These are phyloP conservation scores for Neurospora sp. DNA, from an alignment of 495 filamentous ascomycete species.

Conservation along the genomic window DNA sequence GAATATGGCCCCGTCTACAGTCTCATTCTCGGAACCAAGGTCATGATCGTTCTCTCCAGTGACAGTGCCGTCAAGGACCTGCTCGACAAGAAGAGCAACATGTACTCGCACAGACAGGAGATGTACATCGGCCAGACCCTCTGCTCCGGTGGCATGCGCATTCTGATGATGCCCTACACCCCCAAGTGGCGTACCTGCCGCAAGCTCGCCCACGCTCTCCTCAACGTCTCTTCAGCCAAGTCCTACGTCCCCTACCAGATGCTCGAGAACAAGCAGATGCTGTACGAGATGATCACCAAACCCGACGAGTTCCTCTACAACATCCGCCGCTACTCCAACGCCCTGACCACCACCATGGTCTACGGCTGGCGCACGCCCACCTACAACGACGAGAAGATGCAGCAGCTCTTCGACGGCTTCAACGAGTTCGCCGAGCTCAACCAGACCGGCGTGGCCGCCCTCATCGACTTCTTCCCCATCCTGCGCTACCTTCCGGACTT, in stretches of 20 bases:
- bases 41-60: slow-evolving; percentile 23
- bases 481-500: slow-evolving; percentile 32
- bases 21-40: slow-evolving; percentile 31
- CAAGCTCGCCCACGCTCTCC: slow-evolving; percentile 33
- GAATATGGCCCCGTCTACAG: slow-evolving; percentile 31
- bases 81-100: slow-evolving; percentile 25
- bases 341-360: slow-evolving; percentile 46
- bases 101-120: slow-evolving; percentile 29
- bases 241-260: slow-evolving; percentile 43
- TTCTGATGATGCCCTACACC: slow-evolving; percentile 30
- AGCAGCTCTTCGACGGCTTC: slow-evolving; percentile 45
- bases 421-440: slow-evolving; percentile 38
- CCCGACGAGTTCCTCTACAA: slow-evolving; percentile 35
- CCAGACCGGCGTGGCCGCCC: slow-evolving; percentile 25
- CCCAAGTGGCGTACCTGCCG: slow-evolving; percentile 32
- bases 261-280: slow-evolving; percentile 42
- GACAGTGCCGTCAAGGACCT: slow-evolving; percentile 30
- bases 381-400: slow-evolving; percentile 40
- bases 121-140: slow-evolving; percentile 27
- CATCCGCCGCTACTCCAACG: slow-evolving; percentile 43
- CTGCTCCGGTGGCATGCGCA: slow-evolving; percentile 21
- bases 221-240: slow-evolving; percentile 31
- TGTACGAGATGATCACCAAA: slow-evolving; percentile 30
- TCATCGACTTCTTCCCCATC: slow-evolving; percentile 36
- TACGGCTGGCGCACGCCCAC: slow-evolving; percentile 42